Conservation (phyloP, 495 filamentous ascomycete genomes). For the Aspergillus olivimuriae region DNA sequence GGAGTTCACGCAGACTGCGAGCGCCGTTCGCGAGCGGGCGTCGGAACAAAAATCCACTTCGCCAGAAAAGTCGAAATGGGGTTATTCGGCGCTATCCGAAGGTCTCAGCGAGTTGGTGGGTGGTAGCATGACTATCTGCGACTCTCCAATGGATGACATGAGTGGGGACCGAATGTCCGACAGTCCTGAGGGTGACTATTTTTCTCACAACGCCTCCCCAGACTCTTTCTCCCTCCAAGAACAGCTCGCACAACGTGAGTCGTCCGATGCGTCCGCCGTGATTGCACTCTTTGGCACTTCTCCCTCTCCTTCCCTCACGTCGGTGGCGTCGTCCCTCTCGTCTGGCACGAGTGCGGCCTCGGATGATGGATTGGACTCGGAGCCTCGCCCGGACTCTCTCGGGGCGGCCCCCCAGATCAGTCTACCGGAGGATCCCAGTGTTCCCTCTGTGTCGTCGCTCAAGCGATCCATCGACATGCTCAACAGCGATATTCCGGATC, state of each 20-base stretch:
- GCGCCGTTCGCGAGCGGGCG: constrained; percentile 74
- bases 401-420: constrained; percentile 29
- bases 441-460: constrained; percentile 28
- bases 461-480: constrained; percentile 43
- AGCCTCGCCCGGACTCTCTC: constrained; percentile 16
- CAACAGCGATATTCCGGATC: constrained; percentile 35
- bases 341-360: constrained; percentile 39
- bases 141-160: constrained; percentile 30
- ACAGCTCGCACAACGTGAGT: constrained; percentile 20
- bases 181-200: constrained; percentile 36
- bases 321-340: constrained; percentile 41
- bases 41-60: constrained; percentile 44
- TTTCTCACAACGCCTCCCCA: constrained; percentile 27
- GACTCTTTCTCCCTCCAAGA: constrained; percentile 15
- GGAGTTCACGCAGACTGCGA: constrained; percentile 93
- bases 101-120: constrained; percentile 28
- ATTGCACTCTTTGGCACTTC: constrained; percentile 38
- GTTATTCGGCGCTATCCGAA: constrained; percentile 31
- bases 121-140: constrained; percentile 22
- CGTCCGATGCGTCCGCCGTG: constrained; percentile 32
- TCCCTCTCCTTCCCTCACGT: constrained; percentile 41
- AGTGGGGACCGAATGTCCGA: constrained; percentile 31
- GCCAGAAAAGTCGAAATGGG: constrained; percentile 17
- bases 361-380: constrained; percentile 25
- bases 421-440: constrained; percentile 26